Percentiles rank a stretch among this genome's conserved stretches.
phyloP scores from a whole-genome alignment of 768 basidiomycete species.

The Lactarius hatsudake region DNA sequence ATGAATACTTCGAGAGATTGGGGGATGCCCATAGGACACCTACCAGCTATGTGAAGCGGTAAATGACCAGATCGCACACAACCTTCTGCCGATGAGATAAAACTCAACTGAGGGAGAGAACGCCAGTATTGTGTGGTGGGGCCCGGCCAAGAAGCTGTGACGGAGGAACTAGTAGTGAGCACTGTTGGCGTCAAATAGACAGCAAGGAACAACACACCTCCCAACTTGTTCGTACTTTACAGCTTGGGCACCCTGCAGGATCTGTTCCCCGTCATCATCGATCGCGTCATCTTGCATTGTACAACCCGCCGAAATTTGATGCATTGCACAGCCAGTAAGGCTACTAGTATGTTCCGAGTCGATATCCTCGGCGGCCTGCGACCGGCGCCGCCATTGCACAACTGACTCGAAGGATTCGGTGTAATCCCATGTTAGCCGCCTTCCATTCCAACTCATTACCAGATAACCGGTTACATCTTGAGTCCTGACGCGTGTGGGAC shows the following conservation, averaged over 20 bases:
- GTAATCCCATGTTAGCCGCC: background rate
- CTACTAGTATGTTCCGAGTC: too few relatives aligned
- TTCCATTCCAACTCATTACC: background rate
- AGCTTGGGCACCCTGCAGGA: too few relatives aligned
- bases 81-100: slow-evolving; percentile 20
- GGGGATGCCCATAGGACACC: background rate
- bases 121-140: slow-evolving; percentile 40
- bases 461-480: too few relatives aligned
- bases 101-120: slow-evolving; percentile 32
- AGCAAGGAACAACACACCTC: too few relatives aligned
- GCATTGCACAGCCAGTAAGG: too few relatives aligned
- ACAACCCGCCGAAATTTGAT: slow-evolving; percentile 75
- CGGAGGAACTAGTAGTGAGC: too few relatives aligned
- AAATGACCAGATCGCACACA: slow-evolving; percentile 30
- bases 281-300: slow-evolving; percentile 46
- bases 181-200: too few relatives aligned
- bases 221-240: too few relatives aligned
- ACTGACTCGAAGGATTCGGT: background rate
- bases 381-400: too few relatives aligned
- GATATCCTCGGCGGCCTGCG: too few relatives aligned
- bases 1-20: background rate
- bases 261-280: slow-evolving; percentile 28
- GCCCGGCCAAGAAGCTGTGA: slow-evolving; percentile 34
- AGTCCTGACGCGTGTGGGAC: slow-evolving; percentile 36
- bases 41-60: too few relatives aligned